Evolutionary conservation across 192 early-diverging fungal genomes (phyloP).

Genomic region (Linderina pennispora): DNA sequence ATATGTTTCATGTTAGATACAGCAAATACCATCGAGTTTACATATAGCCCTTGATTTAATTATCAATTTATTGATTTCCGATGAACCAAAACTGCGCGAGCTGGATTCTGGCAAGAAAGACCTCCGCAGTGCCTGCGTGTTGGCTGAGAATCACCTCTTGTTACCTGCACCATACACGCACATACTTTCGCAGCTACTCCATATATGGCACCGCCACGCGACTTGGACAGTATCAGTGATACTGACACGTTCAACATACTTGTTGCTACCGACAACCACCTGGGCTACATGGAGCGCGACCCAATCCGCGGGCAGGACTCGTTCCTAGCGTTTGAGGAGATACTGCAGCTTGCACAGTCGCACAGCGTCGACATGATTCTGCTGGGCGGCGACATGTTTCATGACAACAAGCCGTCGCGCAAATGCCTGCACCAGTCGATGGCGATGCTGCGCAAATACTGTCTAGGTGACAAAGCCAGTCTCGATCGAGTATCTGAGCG

Average conservation of each 20-base stretch:
- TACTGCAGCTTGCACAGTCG: constrained; percentile 64
- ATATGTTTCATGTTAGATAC: too few species aligned
- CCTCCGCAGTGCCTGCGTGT: too few species aligned
- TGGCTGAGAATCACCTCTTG: too few species aligned
- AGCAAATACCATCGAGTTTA: too few species aligned
- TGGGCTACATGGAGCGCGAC: constrained; percentile 90
- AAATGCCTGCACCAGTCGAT: constrained; percentile 66
- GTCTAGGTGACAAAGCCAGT: constrained; percentile 64
- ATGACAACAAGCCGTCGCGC: constrained; percentile 89
- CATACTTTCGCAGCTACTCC: too few species aligned
- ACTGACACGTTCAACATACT: constrained; percentile 50
- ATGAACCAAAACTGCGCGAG: too few species aligned
- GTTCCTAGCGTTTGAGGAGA: constrained; percentile 81
- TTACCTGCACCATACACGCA: too few species aligned
- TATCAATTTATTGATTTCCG: too few species aligned
- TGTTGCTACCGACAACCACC: constrained; percentile 90
- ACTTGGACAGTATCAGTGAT: background rate
- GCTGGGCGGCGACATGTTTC: constrained; percentile 93
- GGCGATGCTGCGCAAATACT: constrained; percentile 59
- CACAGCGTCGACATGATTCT: constrained; percentile 81
- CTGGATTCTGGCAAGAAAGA: too few species aligned
- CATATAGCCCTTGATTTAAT: too few species aligned
- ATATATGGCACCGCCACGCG: too few species aligned
- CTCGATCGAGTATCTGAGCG: constrained; percentile 69
- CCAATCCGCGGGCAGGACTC: constrained; percentile 80